phyloP scores from a whole-genome alignment of 257 asterid genomes.

The Leptodermis oblonga region DNA sequence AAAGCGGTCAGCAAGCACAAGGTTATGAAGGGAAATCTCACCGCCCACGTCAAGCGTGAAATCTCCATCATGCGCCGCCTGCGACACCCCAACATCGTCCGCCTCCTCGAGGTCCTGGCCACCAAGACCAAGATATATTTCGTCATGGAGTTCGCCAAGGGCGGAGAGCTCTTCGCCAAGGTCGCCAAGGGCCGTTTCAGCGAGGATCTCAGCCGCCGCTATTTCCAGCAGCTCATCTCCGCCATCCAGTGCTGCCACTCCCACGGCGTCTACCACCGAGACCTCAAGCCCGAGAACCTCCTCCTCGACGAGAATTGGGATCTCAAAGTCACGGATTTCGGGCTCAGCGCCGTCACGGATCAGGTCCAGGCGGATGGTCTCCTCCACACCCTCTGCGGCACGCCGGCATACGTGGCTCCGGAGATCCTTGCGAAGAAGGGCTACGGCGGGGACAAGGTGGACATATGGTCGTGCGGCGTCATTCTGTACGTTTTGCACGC shows the following conservation, averaged over 20 bases:
- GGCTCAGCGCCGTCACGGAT: conserved; percentile 65
- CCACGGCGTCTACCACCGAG: conserved; percentile 83
- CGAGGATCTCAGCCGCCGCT: conserved; percentile 77
- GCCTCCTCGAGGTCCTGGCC: conserved; percentile 65
- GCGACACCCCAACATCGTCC: conserved; percentile 74
- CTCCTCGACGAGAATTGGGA: conserved; percentile 67
- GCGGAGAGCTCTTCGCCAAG: conserved; percentile 69
- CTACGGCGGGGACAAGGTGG: conserved; percentile 68
- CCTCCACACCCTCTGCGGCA: conserved; percentile 74
- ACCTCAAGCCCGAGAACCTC: conserved; percentile 71
- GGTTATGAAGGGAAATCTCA: conserved; percentile 37
- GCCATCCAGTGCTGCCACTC: conserved; percentile 74
- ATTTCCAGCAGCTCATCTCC: conserved; percentile 69
- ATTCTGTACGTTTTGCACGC: conserved; percentile 58
- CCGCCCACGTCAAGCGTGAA: conserved; percentile 53
- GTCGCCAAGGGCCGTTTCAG: conserved; percentile 58
- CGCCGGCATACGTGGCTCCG: conserved; percentile 92
- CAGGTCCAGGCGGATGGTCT: conserved; percentile 62
- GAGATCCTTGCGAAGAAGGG: conserved; percentile 69
- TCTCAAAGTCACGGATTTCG: conserved; percentile 71
- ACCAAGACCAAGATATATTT: conserved; percentile 60
- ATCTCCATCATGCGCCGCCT: conserved; percentile 65
- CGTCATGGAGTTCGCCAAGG: conserved; percentile 74
- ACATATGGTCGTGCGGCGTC: conserved; percentile 82
- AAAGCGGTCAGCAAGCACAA: conserved; percentile 60